Evolutionary conservation across 1,284 basidiomycete species (phyloP).

Genomic region (Phenoliferia sp.): DNA sequence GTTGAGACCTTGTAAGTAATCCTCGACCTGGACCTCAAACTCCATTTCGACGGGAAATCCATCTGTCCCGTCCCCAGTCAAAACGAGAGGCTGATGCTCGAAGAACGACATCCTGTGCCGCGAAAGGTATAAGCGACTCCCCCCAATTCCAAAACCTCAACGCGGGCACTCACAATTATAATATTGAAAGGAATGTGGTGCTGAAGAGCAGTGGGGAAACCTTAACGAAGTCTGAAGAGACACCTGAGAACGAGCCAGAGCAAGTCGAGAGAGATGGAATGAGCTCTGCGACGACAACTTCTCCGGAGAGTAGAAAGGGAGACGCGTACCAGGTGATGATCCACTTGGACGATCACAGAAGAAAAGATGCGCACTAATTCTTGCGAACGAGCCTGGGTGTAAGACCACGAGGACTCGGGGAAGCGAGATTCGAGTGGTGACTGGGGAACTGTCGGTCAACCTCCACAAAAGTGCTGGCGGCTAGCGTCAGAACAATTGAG

Average conservation of each 20-base stretch:
- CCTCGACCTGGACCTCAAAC: slow-evolving; percentile 54
- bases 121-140: background rate
- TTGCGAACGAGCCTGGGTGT: background rate
- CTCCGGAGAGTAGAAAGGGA: background rate
- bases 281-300: background rate
- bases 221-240: background rate
- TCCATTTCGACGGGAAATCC: slow-evolving; percentile 56
- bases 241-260: background rate
- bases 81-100: background rate
- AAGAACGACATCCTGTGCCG: background rate
- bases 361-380: background rate
- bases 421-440: background rate
- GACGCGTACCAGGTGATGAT: background rate
- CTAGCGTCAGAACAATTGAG: background rate
- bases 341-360: background rate
- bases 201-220: background rate
- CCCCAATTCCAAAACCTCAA: background rate
- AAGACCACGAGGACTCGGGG: background rate
- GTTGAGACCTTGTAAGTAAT: slow-evolving; percentile 56
- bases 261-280: background rate
- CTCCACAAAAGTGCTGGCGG: background rate
- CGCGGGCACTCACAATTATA: background rate
- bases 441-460: background rate
- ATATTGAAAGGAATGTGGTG: background rate
- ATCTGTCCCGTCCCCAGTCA: slow-evolving; percentile 27